Evolutionary conservation across 768 basidiomycete species (phyloP).

Genomic region (Lactarius sp.): DNA sequence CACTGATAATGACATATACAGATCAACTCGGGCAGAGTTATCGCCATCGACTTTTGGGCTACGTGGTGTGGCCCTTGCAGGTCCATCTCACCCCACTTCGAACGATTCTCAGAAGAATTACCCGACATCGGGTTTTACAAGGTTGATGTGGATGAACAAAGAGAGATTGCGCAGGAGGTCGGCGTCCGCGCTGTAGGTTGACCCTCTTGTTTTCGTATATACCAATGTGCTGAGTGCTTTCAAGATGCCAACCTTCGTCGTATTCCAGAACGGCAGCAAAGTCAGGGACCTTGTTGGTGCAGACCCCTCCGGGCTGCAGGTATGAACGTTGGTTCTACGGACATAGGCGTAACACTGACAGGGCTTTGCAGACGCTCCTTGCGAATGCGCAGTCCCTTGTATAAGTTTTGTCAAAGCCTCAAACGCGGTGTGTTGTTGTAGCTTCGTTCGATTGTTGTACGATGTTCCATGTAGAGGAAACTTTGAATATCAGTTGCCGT

Average conservation of each 20-base stretch:
- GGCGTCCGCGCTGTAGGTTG: conserved; percentile 58
- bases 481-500: background rate
- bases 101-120: conserved; percentile 42
- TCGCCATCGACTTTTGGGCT: conserved; percentile 71
- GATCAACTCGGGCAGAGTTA: conserved; percentile 45
- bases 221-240: background rate
- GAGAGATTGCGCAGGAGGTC: conserved; percentile 50
- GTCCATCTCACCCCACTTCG: conserved; percentile 60
- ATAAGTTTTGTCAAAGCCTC: background rate
- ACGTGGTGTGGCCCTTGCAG: conserved; percentile 74
- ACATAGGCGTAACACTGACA: background rate
- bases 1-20: conserved; percentile 27
- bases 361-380: background rate
- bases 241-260: conserved; percentile 43
- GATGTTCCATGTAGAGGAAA: background rate
- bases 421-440: background rate
- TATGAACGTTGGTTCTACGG: conserved; percentile 22
- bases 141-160: conserved; percentile 62
- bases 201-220: background rate
- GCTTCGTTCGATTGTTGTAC: background rate
- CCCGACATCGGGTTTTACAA: conserved; percentile 57
- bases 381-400: background rate
- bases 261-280: conserved; percentile 37
- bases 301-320: conserved; percentile 38
- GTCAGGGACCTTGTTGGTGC: conserved; percentile 46